These are phyloP conservation scores for Aureobasidium lini DNA, from an alignment of 2,329 filamentous ascomycete genomes.

Conservation along the genomic window DNA sequence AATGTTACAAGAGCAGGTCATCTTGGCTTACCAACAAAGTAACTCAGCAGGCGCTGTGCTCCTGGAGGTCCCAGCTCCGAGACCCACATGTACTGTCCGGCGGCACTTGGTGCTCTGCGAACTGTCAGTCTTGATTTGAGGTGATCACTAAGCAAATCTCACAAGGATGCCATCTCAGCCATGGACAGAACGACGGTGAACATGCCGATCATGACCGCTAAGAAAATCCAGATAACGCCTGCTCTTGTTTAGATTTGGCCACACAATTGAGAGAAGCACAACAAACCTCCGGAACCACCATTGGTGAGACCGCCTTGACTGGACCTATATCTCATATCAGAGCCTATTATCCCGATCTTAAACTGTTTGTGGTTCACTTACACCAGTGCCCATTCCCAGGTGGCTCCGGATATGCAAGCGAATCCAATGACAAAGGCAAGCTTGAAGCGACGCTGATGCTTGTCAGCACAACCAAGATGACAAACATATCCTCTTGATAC, in stretches of 20 bases:
- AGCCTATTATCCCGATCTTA: neutral
- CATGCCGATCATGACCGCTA: slow-evolving; percentile 42
- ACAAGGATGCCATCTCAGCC: slow-evolving; percentile 46
- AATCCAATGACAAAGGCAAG: slow-evolving; percentile 25
- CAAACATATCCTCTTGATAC: neutral
- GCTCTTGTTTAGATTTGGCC: slow-evolving; percentile 26
- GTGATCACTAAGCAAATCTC: slow-evolving; percentile 3
- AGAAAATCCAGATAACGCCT: slow-evolving; percentile 47
- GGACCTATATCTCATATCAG: neutral
- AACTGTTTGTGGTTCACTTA: too few relatives aligned
- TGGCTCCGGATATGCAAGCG: slow-evolving; percentile 22
- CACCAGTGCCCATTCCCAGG: slow-evolving; percentile 21
- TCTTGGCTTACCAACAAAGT: slow-evolving; percentile 37
- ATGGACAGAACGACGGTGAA: slow-evolving; percentile 36
- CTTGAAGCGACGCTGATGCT: slow-evolving; percentile 21
- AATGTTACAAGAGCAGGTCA: neutral
- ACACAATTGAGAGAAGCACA: slow-evolving; percentile 27
- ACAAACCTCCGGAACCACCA: slow-evolving; percentile 35
- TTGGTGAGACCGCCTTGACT: neutral
- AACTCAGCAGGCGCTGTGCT: slow-evolving; percentile 45
- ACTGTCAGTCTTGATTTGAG: slow-evolving; percentile 22
- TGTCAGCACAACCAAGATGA: neutral
- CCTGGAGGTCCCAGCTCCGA: slow-evolving; percentile 38
- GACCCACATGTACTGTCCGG: slow-evolving; percentile 54
- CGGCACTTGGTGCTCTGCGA: slow-evolving; percentile 45